Base-by-base conservation (phyloP, 768 basidiomycete genomes). In the Lactifluus echinatus region DNA sequence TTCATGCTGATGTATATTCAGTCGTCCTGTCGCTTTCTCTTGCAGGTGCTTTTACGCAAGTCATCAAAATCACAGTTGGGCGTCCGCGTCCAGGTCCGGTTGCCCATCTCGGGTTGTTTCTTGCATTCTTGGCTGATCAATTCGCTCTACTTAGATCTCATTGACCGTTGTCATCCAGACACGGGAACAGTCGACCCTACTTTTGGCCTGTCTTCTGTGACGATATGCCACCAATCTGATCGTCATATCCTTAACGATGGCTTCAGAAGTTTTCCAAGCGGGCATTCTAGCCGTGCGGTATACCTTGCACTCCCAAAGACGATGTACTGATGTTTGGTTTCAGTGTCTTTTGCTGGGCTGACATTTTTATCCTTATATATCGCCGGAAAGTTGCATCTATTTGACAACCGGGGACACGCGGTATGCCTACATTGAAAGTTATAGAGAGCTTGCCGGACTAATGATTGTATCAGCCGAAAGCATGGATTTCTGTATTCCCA, bases 341-440 rank as follows among this genome's bases (percentile, higher is more conserved):
- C 63, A 90, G 92, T 95, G 53, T 91, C 93, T 0, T 97, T 95
- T 68, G 90, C 93, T 6, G 95, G 95, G 1, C 76, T 99, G 8
- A 90, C 89, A 1, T 94, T 93, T 72, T 75, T 98, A 39, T 75
- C 87, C 1, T 85, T 89, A 62, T 98, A 96, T 68, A 72, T 94
- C 6, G 88, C 90, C 11, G 96, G 94, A 2, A 97, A 98, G 70
- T 73, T 95, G 64, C 93, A 94, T 66, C 72, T 98, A 5, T 95
- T 93, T 61, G 93, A 96, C 67, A 75, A 74, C 24, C 77, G 82
- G 45, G 93, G 93, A 3, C 81, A 91, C 66, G 72, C 81, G 55
- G 82, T 87, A 68, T 54, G 79, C 70, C 11, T n/a, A 21, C 26
- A n/a, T 26, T 29, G 39, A 55, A 37, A 17, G 6, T 12, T 28